Evolutionary conservation across 257 asterid genomes (phyloP), one percentile per base, ranked within the genome.

Genomic region (Fraxinus pennsylvanica): DNA sequence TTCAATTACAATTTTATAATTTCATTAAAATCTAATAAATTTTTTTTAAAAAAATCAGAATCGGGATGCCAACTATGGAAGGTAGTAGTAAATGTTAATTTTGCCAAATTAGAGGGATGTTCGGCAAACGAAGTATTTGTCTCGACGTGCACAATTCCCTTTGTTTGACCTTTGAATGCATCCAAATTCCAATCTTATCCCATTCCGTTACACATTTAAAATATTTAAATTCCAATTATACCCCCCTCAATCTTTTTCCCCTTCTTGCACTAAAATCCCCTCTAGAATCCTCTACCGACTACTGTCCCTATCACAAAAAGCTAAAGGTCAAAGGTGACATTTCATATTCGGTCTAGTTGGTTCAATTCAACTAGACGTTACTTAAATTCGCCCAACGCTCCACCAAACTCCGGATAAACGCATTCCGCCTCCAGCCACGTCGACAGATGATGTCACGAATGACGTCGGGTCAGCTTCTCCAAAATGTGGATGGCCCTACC

Each of bases 231-330:
- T 59, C 32, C 68, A n/a, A 59, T 8, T 59, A 3, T 59, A 59
- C 68, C 68, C 68, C 32, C 0, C 0, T 5, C 10, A 0, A 7
- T 6, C 3, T 59, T 59, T 59, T 8, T 0, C 2, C 13, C 10
- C 21, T n/a, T 19, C 21, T 2, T 21, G 66, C 10, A 57, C 7
- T 19, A 6, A 71, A 35, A 10, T 14, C 10, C 33, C 61, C 6
- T 45, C 74, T 68, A 21, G 35, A 15, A 22, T 4, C 17, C 63
- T 13, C 38, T 61, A 10, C 68, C 68, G 68, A 43, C 75, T 13
- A 12, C 6, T 41, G 52, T 72, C 75, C 22, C 45, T 72, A 3
- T 72, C 75, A 47, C 12, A 43, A 43, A 72, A 72, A 72, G 75
- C 36, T 9, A 0, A 72, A 43, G 75, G 75, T 19, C 63, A 43